A percentile compares a stretch with the other conserved stretches of the same genome.
phyloP scores from a whole-genome alignment of 257 asterid genomes.

The Solanum piurae region DNA sequence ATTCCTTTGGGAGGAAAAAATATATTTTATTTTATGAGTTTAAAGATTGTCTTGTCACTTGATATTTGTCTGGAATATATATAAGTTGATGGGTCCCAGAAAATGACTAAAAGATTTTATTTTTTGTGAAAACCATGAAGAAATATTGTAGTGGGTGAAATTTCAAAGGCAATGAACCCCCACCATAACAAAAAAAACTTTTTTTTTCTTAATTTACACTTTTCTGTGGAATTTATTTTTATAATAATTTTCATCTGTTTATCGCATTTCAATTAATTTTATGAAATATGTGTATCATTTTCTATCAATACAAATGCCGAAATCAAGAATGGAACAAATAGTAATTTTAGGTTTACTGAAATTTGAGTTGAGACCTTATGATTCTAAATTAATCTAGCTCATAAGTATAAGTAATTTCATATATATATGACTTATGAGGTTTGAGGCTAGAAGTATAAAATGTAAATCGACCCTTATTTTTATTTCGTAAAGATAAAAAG shows the following conservation, averaged over 20 bases:
- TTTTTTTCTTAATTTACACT: background rate
- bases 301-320: background rate
- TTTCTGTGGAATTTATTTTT: background rate
- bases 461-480: accelerated
- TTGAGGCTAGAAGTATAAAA: background rate
- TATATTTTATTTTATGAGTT: background rate
- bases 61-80: background rate
- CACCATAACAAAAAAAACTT: background rate
- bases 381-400: background rate
- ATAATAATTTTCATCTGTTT: too few relatives aligned
- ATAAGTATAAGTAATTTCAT: too few relatives aligned
- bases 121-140: background rate
- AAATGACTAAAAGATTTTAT: background rate
- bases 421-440: too few relatives aligned
- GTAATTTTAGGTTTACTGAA: too few relatives aligned
- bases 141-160: background rate
- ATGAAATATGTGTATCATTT: too few relatives aligned
- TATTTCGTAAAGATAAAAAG: too few relatives aligned
- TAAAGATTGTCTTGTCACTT: background rate
- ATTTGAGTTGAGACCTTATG: too few relatives aligned
- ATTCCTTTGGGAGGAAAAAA: background rate
- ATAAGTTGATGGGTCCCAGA: background rate
- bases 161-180: background rate
- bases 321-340: too few relatives aligned
- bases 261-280: too few relatives aligned